Percentiles rank a stretch among this genome's conserved stretches.
Evolutionary conservation across 2,329 filamentous ascomycete genomes (phyloP).

Genomic region (Cadophora malorum): DNA sequence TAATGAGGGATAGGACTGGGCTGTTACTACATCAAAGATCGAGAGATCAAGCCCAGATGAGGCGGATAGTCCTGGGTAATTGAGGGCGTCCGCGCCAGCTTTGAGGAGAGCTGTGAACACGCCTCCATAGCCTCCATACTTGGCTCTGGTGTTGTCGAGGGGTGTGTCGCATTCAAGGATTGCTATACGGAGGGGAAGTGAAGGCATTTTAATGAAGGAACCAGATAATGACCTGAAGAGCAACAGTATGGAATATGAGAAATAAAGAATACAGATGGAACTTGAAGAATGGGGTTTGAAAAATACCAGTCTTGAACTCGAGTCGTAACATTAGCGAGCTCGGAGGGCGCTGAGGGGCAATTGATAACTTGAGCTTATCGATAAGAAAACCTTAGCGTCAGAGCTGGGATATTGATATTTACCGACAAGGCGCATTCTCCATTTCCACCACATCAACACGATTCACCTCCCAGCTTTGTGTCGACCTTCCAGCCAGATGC

Average conservation of each 20-base stretch:
- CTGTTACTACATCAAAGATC: slow-evolving; percentile 75
- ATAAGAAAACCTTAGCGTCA: slow-evolving; percentile 4
- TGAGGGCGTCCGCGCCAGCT: slow-evolving; percentile 49
- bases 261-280: background rate
- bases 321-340: slow-evolving; percentile 4
- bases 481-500: background rate
- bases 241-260: background rate
- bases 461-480: background rate
- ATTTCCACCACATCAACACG: background rate
- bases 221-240: background rate
- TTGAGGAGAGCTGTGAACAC: slow-evolving; percentile 30
- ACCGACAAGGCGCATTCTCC: background rate
- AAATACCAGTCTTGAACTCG: background rate
- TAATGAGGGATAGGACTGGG: slow-evolving; percentile 73
- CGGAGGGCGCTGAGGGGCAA: background rate
- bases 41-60: slow-evolving; percentile 44
- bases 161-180: slow-evolving; percentile 89
- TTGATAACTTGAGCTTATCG: slow-evolving; percentile 7
- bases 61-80: slow-evolving; percentile 50
- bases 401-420: background rate
- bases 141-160: slow-evolving; percentile 64
- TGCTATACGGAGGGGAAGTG: slow-evolving; percentile 59
- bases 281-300: background rate
- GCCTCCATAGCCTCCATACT: slow-evolving; percentile 72
- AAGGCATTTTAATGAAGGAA: slow-evolving; percentile 34